A percentile compares a stretch with the other conserved stretches of the same genome.
These are phyloP conservation scores for Chlamydomonas schloesseri DNA, from an alignment of 139 green algal genomes.

Conservation along the genomic window DNA sequence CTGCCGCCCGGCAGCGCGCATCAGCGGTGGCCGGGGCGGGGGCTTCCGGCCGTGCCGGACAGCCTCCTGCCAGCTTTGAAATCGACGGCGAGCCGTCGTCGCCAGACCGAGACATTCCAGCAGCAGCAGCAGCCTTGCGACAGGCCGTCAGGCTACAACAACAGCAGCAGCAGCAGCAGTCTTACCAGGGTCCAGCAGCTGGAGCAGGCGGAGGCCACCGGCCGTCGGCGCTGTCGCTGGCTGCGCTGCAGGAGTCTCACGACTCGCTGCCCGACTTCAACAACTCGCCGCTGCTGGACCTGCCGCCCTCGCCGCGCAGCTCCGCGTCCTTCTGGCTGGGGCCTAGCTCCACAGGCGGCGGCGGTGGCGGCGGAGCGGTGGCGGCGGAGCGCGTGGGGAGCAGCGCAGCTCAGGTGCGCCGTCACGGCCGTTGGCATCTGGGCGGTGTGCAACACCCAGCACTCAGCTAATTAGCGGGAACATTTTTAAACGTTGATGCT, in stretches of 20 bases:
- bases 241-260: conserved; percentile 29
- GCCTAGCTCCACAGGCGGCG: background rate
- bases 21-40: too few species aligned
- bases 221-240: background rate
- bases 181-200: background rate
- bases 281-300: conserved; percentile 26
- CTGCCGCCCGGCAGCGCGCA: background rate
- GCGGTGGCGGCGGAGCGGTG: background rate
- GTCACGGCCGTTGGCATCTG: too few species aligned
- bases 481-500: too few species aligned
- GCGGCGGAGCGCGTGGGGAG: background rate
- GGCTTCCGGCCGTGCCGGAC: too few species aligned
- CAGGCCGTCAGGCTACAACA: background rate
- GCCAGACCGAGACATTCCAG: too few species aligned
- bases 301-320: conserved; percentile 54
- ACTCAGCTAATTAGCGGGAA: too few species aligned
- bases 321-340: conserved; percentile 63
- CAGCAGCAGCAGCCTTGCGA: too few species aligned
- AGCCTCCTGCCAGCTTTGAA: too few species aligned
- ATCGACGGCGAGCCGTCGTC: too few species aligned
- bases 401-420: too few species aligned
- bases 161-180: background rate
- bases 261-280: conserved; percentile 25
- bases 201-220: too few species aligned
- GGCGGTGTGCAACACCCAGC: too few species aligned